Conservation (phyloP, 352 stramenopile genomes). For the Pythium angustatum region DNA sequence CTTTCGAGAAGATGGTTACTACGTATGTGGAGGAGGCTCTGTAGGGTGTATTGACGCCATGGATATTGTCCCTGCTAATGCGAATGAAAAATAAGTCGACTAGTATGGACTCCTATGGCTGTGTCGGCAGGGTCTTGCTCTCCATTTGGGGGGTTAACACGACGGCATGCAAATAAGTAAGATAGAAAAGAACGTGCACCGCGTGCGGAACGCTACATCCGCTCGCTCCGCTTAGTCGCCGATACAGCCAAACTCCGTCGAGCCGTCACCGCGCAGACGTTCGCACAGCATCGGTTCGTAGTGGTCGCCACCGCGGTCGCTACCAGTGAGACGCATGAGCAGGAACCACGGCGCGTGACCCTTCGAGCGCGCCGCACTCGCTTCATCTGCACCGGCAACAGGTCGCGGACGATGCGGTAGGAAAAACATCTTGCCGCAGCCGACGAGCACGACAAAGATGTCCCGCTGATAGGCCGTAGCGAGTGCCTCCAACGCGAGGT, state of each 20-base stretch:
- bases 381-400: constrained; percentile 39
- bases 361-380: constrained; percentile 59
- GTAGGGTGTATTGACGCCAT: background rate
- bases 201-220: background rate
- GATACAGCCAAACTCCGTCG: constrained; percentile 82
- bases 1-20: background rate
- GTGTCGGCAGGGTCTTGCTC: background rate
- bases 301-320: constrained; percentile 82
- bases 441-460: constrained; percentile 87
- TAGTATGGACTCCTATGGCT: background rate
- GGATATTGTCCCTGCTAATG: constrained; percentile 10
- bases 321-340: constrained; percentile 85
- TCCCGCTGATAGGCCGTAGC: constrained; percentile 87
- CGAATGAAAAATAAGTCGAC: constrained; percentile 20
- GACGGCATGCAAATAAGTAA: constrained; percentile 4
- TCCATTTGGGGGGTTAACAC: background rate
- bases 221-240: constrained; percentile 51
- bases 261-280: constrained; percentile 79
- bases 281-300: constrained; percentile 89
- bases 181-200: constrained; percentile 4
- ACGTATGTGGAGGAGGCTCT: background rate
- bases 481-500: constrained; percentile 83
- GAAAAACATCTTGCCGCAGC: constrained; percentile 89
- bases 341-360: constrained; percentile 85
- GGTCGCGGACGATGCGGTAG: constrained; percentile 71